Percentiles rank a stretch among this genome's conserved stretches.
These are phyloP conservation scores for Brasilioporus rufonigricans DNA, from an alignment of 768 basidiomycete species.

Conservation along the genomic window DNA sequence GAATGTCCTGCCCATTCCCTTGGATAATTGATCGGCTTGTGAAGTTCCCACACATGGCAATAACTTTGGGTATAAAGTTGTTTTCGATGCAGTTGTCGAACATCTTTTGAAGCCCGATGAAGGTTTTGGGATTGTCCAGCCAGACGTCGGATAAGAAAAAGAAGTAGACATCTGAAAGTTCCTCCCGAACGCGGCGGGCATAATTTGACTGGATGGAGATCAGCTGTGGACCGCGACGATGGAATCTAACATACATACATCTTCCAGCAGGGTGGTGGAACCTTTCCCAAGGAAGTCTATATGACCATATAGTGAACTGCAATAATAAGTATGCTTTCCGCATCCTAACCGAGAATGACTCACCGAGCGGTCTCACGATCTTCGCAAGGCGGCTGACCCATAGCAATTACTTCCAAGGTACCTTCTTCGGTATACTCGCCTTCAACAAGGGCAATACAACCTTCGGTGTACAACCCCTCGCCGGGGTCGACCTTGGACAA, in stretches of 20 bases:
- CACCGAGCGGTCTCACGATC: slow-evolving; percentile 80
- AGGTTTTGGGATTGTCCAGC: slow-evolving; percentile 85
- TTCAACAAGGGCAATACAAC: slow-evolving; percentile 91
- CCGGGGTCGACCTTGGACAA: slow-evolving; percentile 74
- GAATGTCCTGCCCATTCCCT: slow-evolving; percentile 74
- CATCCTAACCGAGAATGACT: slow-evolving; percentile 13
- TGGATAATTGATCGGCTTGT: slow-evolving; percentile 77
- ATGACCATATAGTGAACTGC: slow-evolving; percentile 90
- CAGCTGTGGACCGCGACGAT: neutral
- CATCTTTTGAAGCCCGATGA: slow-evolving; percentile 77
- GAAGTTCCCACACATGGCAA: slow-evolving; percentile 95
- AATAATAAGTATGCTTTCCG: slow-evolving; percentile 8
- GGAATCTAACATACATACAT: slow-evolving; percentile 54
- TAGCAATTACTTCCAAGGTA: slow-evolving; percentile 83
- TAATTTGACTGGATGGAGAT: slow-evolving; percentile 52
- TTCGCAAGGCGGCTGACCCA: slow-evolving; percentile 98
- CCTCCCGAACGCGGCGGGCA: slow-evolving; percentile 58
- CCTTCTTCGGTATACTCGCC: slow-evolving; percentile 96
- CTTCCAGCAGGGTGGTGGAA: slow-evolving; percentile 84
- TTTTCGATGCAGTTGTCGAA: slow-evolving; percentile 90
- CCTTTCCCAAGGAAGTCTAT: slow-evolving; percentile 97
- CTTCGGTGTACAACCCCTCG: slow-evolving; percentile 95
- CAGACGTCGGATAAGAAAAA: slow-evolving; percentile 96
- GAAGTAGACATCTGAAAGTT: slow-evolving; percentile 77
- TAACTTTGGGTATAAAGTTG: slow-evolving; percentile 81